phyloP scores from a whole-genome alignment of 345 rosid species.

The Populus deltoides region DNA sequence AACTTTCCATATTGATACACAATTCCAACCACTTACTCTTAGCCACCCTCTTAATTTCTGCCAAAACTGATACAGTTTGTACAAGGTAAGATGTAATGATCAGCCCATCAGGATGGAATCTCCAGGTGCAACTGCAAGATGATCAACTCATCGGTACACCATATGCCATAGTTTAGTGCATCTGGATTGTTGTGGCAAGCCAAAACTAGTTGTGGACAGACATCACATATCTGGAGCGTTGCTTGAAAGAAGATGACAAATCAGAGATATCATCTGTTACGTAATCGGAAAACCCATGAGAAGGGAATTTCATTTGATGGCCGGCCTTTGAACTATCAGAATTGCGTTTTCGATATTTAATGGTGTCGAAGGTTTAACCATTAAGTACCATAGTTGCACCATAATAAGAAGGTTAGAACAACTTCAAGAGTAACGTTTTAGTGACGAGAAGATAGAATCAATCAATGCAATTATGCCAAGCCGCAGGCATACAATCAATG shows the following conservation, averaged over 20 bases:
- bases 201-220: too few species aligned
- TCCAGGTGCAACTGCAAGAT: neutral
- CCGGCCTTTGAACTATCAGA: neutral
- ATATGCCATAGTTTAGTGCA: neutral
- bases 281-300: neutral
- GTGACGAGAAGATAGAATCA: neutral
- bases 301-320: neutral
- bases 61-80: neutral
- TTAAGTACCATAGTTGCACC: neutral
- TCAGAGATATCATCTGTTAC: neutral
- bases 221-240: too few species aligned
- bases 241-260: neutral
- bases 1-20: too few species aligned
- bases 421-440: neutral
- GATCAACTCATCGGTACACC: neutral
- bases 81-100: neutral
- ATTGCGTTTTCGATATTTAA: neutral
- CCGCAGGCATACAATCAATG: slow-evolving; percentile 5
- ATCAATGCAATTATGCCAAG: slow-evolving; percentile 1
- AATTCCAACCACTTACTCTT: neutral
- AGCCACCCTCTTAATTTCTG: neutral
- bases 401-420: neutral
- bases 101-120: neutral
- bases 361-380: too few species aligned
- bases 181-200: neutral